phyloP scores from a whole-genome alignment of 805 yeast species.

The Blastobotrys chiropterorum region DNA sequence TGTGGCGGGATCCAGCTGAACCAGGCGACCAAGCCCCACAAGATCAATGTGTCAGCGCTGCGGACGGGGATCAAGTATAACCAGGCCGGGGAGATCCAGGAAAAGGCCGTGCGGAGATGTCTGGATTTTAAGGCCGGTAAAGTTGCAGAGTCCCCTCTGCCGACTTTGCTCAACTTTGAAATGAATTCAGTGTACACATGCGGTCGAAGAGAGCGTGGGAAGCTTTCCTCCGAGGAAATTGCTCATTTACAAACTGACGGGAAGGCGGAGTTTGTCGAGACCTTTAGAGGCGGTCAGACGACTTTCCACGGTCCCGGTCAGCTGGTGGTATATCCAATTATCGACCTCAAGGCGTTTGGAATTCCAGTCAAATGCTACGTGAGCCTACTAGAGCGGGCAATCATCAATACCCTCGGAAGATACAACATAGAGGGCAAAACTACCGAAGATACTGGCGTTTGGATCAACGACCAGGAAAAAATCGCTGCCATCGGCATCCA shows the following conservation, averaged over 20 bases:
- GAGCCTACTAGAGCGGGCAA: slow-evolving; percentile 51
- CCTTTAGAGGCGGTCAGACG: slow-evolving; percentile 90
- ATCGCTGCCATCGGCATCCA: slow-evolving; percentile 89
- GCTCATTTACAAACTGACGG: slow-evolving; percentile 25
- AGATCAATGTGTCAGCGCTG: background rate
- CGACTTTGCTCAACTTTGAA: slow-evolving; percentile 74
- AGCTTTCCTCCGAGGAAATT: slow-evolving; percentile 32
- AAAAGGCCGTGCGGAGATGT: slow-evolving; percentile 13
- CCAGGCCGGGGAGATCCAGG: slow-evolving; percentile 19
- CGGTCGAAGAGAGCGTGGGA: slow-evolving; percentile 72
- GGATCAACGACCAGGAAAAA: slow-evolving; percentile 57
- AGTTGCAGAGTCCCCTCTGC: slow-evolving; percentile 38
- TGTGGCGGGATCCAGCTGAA: background rate
- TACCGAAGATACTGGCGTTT: slow-evolving; percentile 81
- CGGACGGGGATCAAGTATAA: slow-evolving; percentile 16
- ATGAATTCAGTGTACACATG: slow-evolving; percentile 85
- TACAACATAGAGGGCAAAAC: slow-evolving; percentile 42
- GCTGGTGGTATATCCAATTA: slow-evolving; percentile 72
- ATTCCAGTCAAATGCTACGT: slow-evolving; percentile 63
- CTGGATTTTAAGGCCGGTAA: slow-evolving; percentile 20
- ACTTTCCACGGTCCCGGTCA: slow-evolving; percentile 98
- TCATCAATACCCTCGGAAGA: slow-evolving; percentile 41
- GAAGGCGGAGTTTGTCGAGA: slow-evolving; percentile 58
- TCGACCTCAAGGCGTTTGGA: slow-evolving; percentile 59
- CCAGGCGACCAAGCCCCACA: slow-evolving; percentile 9